These are phyloP conservation scores for Camellia oleifera DNA, from an alignment of 179 eudicot genomes.

Conservation along the genomic window DNA sequence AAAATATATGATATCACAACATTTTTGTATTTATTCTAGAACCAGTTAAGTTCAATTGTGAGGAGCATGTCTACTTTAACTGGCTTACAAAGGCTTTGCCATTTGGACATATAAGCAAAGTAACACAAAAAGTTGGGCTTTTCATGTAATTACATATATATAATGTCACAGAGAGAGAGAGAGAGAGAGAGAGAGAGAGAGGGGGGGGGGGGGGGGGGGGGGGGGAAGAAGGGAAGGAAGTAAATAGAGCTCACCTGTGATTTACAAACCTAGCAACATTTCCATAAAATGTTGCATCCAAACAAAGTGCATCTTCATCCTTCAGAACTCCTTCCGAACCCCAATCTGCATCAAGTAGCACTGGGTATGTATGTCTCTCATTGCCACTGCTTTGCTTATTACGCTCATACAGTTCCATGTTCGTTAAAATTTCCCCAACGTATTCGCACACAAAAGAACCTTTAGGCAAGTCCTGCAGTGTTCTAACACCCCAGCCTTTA, in stretches of 20 bases:
- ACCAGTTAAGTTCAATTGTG: too few relatives aligned
- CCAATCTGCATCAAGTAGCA: slow-evolving; percentile 91
- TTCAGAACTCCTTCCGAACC: slow-evolving; percentile 66
- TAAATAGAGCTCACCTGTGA: slow-evolving; percentile 47
- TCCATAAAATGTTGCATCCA: slow-evolving; percentile 83
- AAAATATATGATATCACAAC: too few relatives aligned
- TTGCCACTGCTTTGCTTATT: slow-evolving; percentile 32
- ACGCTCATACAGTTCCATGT: slow-evolving; percentile 66
- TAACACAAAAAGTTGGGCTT: too few relatives aligned
- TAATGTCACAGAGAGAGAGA: not conserved
- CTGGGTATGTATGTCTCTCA: slow-evolving; percentile 70
- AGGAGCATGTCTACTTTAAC: too few relatives aligned
- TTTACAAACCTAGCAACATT: slow-evolving; percentile 82
- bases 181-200: too few relatives aligned
- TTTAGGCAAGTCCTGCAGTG: slow-evolving; percentile 40
- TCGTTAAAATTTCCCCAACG: slow-evolving; percentile 82
- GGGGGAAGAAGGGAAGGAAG: not conserved
- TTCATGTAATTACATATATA: too few relatives aligned
- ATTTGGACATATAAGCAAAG: too few relatives aligned
- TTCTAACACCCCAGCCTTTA: slow-evolving; percentile 51
- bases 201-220: too few relatives aligned
- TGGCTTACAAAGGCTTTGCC: too few relatives aligned
- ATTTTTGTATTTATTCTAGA: too few relatives aligned
- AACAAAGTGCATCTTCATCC: slow-evolving; percentile 84
- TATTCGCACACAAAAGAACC: slow-evolving; percentile 88